Evolutionary conservation across 805 yeast genomes (phyloP).

Genomic region (Metschnikowia drakensbergensis): DNA sequence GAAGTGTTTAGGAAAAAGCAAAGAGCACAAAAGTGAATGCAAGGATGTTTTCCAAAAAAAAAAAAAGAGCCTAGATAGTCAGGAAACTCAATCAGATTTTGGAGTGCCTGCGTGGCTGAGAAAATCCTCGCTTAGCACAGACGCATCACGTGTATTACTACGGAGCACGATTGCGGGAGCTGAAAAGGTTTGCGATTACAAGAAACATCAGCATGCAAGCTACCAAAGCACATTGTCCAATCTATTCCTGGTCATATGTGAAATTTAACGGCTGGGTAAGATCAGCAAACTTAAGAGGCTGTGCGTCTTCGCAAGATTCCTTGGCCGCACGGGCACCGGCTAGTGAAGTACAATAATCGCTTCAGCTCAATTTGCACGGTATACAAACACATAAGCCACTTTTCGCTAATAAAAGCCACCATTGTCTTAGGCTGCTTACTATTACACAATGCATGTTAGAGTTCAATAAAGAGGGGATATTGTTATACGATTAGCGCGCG

Average conservation of each 20-base stretch:
- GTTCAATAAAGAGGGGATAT: not conserved
- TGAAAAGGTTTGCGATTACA: not conserved
- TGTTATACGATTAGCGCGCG: not conserved
- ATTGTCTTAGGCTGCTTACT: not conserved
- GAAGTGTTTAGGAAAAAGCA: not conserved
- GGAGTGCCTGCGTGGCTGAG: conserved; percentile 4
- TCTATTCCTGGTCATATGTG: not conserved
- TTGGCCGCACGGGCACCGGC: conserved; percentile 1
- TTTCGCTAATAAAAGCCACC: not conserved
- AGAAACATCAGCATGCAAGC: not conserved
- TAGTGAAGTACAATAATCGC: not conserved
- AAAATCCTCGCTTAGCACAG: conserved; percentile 3
- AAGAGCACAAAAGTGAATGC: conserved; percentile 2
- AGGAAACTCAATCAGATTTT: conserved; percentile 1
- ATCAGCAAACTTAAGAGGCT: not conserved
- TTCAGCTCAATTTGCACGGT: not conserved
- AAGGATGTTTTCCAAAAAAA: conserved; percentile 1
- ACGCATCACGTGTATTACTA: not conserved
- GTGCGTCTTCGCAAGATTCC: conserved; percentile 1
- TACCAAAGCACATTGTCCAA: not conserved
- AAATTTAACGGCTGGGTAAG: not conserved
- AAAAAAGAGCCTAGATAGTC: not conserved
- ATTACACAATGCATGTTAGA: not conserved
- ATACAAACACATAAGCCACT: not conserved
- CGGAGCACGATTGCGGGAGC: not conserved